phyloP scores from a whole-genome alignment of 2,329 filamentous ascomycete species.

The Huntiella bhutanensis region DNA sequence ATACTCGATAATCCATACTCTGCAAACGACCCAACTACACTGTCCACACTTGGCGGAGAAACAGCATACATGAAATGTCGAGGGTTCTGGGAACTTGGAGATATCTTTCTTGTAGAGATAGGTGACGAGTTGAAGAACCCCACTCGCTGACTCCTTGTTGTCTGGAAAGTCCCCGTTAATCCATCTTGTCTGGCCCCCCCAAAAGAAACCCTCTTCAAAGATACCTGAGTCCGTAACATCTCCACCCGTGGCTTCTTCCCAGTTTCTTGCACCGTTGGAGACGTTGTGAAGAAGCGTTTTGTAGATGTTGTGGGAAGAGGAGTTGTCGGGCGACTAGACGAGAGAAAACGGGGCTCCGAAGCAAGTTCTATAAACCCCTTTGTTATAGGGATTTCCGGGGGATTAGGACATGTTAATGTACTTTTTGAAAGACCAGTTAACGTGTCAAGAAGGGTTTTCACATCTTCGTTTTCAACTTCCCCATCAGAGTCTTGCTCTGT shows the following conservation, averaged over 20 bases:
- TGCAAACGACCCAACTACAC: constrained; percentile 13
- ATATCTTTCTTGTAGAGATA: too few species aligned
- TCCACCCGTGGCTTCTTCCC: too few species aligned
- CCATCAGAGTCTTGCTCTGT: background rate
- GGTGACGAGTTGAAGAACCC: too few species aligned
- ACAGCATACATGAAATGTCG: background rate
- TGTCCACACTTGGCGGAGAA: constrained; percentile 15
- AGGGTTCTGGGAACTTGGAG: too few species aligned
- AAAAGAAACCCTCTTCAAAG: too few species aligned
- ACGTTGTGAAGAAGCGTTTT: constrained; percentile 8
- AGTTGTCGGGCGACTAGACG: too few species aligned
- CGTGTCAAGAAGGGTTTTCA: background rate
- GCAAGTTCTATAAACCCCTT: constrained; percentile 23
- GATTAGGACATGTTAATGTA: constrained; percentile 21
- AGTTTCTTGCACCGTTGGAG: background rate
- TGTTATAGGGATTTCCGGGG: constrained; percentile 21
- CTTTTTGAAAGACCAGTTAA: constrained; percentile 24
- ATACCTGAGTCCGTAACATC: too few species aligned
- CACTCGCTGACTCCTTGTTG: too few species aligned
- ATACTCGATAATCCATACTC: constrained; percentile 34
- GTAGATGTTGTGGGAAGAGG: background rate
- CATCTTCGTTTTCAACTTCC: background rate
- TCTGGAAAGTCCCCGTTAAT: too few species aligned
- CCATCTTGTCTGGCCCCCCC: too few species aligned
- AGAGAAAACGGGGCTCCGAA: constrained; percentile 20